Conservation (phyloP, 2,329 filamentous ascomycete species). For the Microthyrium microscopicum region DNA sequence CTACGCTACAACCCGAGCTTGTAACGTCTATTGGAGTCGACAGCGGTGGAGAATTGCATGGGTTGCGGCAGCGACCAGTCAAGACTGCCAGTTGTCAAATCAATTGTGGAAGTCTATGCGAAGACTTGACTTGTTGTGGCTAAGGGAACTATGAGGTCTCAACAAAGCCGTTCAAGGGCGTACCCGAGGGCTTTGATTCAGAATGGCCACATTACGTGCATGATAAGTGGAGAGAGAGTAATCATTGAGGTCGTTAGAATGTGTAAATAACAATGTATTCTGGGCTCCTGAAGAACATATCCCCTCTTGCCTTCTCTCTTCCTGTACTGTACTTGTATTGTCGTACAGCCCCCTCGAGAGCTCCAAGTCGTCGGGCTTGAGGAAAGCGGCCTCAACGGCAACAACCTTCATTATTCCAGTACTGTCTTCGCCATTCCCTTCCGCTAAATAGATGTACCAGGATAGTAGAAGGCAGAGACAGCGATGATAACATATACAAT, state of each 20-base stretch:
- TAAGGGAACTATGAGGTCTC: no score
- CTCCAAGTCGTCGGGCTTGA: constrained; percentile 1
- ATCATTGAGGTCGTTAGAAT: no score
- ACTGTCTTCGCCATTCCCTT: constrained; percentile 1
- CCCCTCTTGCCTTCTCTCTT: constrained; percentile 1
- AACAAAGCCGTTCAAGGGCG: no score
- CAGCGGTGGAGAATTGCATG: background rate
- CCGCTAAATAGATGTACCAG: constrained; percentile 5
- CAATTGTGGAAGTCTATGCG: background rate
- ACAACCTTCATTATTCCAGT: constrained; percentile 1
- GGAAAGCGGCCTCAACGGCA: background rate
- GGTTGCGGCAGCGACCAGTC: background rate
- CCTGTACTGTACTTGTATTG: constrained; percentile 1
- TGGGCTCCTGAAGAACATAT: constrained; percentile 1
- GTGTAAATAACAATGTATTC: no score
- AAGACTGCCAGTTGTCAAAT: background rate
- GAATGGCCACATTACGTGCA: no score
- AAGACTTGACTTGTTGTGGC: background rate
- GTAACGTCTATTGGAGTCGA: background rate
- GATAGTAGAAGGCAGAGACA: constrained; percentile 8
- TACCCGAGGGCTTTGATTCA: no score
- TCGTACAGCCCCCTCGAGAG: constrained; percentile 3
- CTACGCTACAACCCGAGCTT: constrained; percentile 54
- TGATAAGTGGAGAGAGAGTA: no score
- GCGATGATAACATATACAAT: constrained; percentile 9